Conservation (phyloP, 1,284 basidiomycete species). For the Agaricales sp. region DNA sequence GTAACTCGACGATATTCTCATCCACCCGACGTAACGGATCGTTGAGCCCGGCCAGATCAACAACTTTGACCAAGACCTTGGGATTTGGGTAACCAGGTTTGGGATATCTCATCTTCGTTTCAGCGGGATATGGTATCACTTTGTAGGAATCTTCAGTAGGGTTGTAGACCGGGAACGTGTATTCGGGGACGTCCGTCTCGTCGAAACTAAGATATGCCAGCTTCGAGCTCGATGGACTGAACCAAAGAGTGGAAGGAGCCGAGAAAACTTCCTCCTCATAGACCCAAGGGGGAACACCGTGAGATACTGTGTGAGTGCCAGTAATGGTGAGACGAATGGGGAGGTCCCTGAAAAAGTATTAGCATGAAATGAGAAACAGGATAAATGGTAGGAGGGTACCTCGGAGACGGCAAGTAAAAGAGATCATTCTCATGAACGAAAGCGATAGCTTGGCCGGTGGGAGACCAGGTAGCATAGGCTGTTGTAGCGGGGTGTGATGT, state of each 20-base stretch:
- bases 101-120: slow-evolving; percentile 80
- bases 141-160: slow-evolving; percentile 57
- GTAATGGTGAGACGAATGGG: slow-evolving; percentile 76
- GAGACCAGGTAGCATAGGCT: slow-evolving; percentile 79
- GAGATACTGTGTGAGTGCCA: slow-evolving; percentile 80
- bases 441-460: slow-evolving; percentile 72
- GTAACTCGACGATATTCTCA: slow-evolving; percentile 44
- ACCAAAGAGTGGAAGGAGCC: slow-evolving; percentile 77
- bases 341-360: slow-evolving; percentile 19
- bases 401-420: slow-evolving; percentile 61
- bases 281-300: slow-evolving; percentile 95
- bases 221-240: slow-evolving; percentile 75
- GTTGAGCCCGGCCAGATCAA: slow-evolving; percentile 42
- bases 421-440: slow-evolving; percentile 80
- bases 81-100: slow-evolving; percentile 92
- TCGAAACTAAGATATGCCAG: slow-evolving; percentile 84
- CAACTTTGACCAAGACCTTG: slow-evolving; percentile 62
- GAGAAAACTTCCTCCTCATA: slow-evolving; percentile 92
- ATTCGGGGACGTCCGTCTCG: slow-evolving; percentile 83
- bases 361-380: slow-evolving; percentile 3
- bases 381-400: slow-evolving; percentile 21
- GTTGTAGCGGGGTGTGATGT: slow-evolving; percentile 61
- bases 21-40: slow-evolving; percentile 34
- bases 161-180: slow-evolving; percentile 86
- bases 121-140: slow-evolving; percentile 71